These are phyloP conservation scores for Acer yangbiense DNA, from an alignment of 345 rosid genomes.

Conservation along the genomic window DNA sequence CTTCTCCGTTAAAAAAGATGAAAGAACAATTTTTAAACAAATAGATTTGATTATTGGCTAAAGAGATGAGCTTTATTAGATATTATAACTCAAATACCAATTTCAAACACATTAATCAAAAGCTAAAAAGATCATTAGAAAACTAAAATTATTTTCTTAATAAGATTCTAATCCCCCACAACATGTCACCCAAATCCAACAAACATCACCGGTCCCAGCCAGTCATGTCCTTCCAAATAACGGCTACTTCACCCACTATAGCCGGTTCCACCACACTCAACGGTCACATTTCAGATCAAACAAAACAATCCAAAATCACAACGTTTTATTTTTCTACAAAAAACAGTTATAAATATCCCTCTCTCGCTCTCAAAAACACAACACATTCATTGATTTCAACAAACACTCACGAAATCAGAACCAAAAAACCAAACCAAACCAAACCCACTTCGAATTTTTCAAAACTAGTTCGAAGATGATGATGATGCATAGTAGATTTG, in stretches of 20 bases:
- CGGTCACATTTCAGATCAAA: conserved; percentile 42
- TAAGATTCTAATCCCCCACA: background rate
- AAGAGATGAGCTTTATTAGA: background rate
- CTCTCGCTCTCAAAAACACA: background rate
- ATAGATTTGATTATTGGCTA: background rate
- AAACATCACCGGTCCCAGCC: conserved; percentile 14
- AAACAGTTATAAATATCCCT: background rate
- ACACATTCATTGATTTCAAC: background rate
- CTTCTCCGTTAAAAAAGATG: too few species aligned
- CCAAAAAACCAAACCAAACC: background rate
- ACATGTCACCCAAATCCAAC: background rate
- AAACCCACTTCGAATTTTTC: background rate
- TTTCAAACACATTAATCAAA: background rate
- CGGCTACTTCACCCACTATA: conserved; percentile 49
- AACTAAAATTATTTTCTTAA: background rate
- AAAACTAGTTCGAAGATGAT: background rate
- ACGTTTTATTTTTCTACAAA: conserved; percentile 18
- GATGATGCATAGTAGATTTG: conserved; percentile 20
- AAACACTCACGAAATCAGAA: background rate
- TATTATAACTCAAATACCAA: background rate
- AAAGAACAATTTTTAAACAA: too few species aligned
- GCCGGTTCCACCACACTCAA: conserved; percentile 40
- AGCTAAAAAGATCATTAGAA: too few species aligned
- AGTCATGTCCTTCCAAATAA: conserved; percentile 32
- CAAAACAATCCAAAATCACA: conserved; percentile 13